These are phyloP conservation scores for Syzygium aqueum DNA, from an alignment of 345 rosid species.

Conservation along the genomic window DNA sequence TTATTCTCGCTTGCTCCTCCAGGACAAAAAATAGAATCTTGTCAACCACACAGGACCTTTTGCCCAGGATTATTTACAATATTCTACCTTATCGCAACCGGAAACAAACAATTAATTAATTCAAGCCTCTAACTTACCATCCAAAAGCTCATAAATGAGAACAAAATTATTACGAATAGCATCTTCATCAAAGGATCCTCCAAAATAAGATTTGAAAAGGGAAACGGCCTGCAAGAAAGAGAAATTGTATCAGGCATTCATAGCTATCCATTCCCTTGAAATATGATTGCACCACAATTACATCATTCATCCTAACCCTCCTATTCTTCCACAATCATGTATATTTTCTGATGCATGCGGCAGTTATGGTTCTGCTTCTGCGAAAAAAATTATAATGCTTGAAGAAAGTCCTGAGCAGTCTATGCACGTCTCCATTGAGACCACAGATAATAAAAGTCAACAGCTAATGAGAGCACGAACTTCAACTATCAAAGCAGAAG, in stretches of 20 bases:
- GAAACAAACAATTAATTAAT: neutral
- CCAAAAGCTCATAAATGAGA: constrained; percentile 90
- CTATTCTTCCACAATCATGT: neutral
- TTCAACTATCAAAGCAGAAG: neutral
- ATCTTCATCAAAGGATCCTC: constrained; percentile 99
- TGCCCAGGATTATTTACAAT: neutral
- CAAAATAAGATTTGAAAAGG: constrained; percentile 93
- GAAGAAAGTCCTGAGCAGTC: neutral
- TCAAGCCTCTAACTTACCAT: constrained; percentile 40
- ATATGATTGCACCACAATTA: neutral
- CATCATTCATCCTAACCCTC: neutral
- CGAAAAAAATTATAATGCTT: neutral
- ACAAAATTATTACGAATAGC: constrained; percentile 95
- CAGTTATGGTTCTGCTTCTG: neutral
- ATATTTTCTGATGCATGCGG: neutral
- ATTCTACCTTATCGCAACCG: neutral
- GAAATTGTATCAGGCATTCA: neutral
- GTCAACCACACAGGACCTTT: neutral
- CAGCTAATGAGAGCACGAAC: neutral
- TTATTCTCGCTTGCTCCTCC: neutral
- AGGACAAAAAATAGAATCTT: neutral
- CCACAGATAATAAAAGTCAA: neutral
- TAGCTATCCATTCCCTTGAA: neutral
- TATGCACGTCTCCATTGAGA: neutral
- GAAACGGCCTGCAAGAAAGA: constrained; percentile 68